Base-by-base conservation (phyloP, 176 grass and related monocot genomes). In the Oryza punctata region DNA sequence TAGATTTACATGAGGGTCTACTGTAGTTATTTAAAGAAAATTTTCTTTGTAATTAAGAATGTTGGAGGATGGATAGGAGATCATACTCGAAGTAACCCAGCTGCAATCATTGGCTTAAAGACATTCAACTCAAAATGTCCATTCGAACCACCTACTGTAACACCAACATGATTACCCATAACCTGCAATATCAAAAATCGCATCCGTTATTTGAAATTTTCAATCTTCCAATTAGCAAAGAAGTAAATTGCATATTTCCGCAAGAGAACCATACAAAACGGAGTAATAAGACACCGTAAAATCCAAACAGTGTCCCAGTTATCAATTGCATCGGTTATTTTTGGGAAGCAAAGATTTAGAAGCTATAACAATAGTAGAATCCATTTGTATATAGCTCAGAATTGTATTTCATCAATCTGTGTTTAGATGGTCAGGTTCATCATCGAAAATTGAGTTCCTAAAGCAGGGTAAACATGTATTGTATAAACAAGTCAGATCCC, bases 91-190 rank as follows among this genome's bases (percentile, higher is more conserved):
- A 99, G 93, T 67, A 99, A 92, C 90, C 82, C 91, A 5, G 91
- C 94, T 28, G 91, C 91, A 49, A 99, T 98, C 89, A 94, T 84
- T 54, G 96, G 96, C 85, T 94, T 98, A 73, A 72, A 98, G 80
- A 98, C 96, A 25, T 99, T 99, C 76, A 99, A 70, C 84, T 99
- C 93, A 92, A 99, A 99, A 91, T 99, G 93, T 19, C 93, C 93
- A 72, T 94, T 96, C 12, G 93, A 86, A 63, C 96, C 96, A 78
- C 96, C 93, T 38, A 99, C 24, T 78, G 96, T 96, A 45, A 99
- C 90, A 52, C 91, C 87, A 35, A 99, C 91, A 64, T 99, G 87
- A 85, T 99, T 99, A 81, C 91, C 93, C 89, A 99, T 96, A 67
- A 99, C 91, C 96, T 99, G 91, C 12, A 80, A 18, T 80, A 66